Evolutionary conservation across 345 rosid species (phyloP), one percentile per base, ranked within the genome.

Genomic region (Microcos paniculata): DNA sequence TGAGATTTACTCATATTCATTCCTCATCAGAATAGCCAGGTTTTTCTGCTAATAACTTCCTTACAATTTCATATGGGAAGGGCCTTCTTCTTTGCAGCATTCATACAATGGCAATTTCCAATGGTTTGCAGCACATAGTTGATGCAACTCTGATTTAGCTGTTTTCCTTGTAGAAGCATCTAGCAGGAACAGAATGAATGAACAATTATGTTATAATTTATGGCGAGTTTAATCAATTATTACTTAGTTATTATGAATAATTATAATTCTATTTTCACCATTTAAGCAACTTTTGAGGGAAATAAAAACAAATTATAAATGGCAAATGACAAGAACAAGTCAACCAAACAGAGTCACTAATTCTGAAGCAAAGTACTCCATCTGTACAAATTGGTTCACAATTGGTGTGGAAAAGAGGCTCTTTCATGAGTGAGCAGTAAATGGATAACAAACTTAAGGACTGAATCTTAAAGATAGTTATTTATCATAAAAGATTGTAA

Each of bases 31-130:
- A 23, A 43, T 9, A 33, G 4, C 6, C 40, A 35, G 40, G 24
- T 45, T 19, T 62, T 19, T n/a, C 13, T 8, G 46, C 2, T 62
- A 3, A 12, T 57, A 58, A 35, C 26, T 28, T 51, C 42, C 94
- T 88, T 76, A 88, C 94, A 75, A 14, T 84, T 49, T 85, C 76
- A 1, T 35, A 70, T 86, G 85, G 77, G 75, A 19, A 63, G 88
- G 87, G 6, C 92, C 94, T 55, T 86, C 88, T 61, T 84, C 90
- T 15, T 77, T 66, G 85, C 72, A 79, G 77, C 85, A 86, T 42
- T 85, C 89, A 75, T 82, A 92, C 42, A 33, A 30, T 1, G 94
- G 97, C 12, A 74, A 9, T 52, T 84, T 82, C 94, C 94, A 90
- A 30, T 79, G 80, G 71, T 84, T 85, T 43, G 70, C 78, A 46